A percentile compares a stretch with the other conserved stretches of the same genome.
Evolutionary conservation across 768 basidiomycete species (phyloP).

Genomic region (Pleurotus ostreatus): DNA sequence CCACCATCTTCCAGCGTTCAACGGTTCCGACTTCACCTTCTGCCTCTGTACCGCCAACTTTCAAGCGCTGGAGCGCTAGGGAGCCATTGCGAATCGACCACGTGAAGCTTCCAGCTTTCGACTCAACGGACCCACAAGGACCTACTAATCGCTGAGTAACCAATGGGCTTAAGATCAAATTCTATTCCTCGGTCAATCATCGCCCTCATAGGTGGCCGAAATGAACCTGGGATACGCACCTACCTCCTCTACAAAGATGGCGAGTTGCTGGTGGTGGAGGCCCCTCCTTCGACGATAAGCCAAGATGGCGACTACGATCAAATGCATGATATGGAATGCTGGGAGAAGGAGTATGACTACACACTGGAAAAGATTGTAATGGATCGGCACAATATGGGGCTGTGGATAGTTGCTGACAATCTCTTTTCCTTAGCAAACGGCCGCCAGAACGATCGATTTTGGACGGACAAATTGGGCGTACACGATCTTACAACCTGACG

Average conservation of each 20-base stretch:
- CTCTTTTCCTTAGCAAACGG: slow-evolving; percentile 18
- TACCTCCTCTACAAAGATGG: slow-evolving; percentile 11
- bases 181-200: slow-evolving; percentile 9
- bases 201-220: slow-evolving; percentile 8
- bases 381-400: not conserved
- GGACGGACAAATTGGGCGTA: slow-evolving; percentile 33
- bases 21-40: too few species aligned
- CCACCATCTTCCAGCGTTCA: too few species aligned
- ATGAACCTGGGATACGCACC: slow-evolving; percentile 6
- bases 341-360: slow-evolving; percentile 8
- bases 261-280: slow-evolving; percentile 9
- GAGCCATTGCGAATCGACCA: too few species aligned
- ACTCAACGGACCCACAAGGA: slow-evolving; percentile 8
- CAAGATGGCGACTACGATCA: not conserved
- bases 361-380: slow-evolving; percentile 4
- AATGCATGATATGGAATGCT: not conserved
- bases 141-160: slow-evolving; percentile 8
- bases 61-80: too few species aligned
- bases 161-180: not conserved
- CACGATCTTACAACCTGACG: slow-evolving; percentile 18
- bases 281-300: slow-evolving; percentile 5
- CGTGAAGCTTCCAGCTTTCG: not conserved
- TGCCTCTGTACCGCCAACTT: too few species aligned
- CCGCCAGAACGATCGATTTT: slow-evolving; percentile 27
- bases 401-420: not conserved